Base-by-base conservation (phyloP, 306 rosid species). In the Bauhinia variegata region DNA sequence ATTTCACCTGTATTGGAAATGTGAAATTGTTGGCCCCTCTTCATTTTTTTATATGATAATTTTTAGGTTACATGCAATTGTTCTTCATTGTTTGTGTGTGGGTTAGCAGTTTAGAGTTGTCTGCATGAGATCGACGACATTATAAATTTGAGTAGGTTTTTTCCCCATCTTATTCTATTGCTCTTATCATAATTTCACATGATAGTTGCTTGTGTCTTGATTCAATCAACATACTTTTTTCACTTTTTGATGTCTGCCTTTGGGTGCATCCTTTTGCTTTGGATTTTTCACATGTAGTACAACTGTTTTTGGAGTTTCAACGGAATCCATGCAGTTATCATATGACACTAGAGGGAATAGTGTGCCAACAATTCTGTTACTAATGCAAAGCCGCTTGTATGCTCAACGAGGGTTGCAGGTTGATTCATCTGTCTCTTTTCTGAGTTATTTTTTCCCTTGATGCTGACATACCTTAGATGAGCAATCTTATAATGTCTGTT, bases 261-360 rank as follows among this genome's bases (percentile, higher is more conserved):
- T 74, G 56, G 57, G 33, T 52, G 31, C 43, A 9, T 73, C 23
- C 39, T 39, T 33, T 71, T 55, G 48, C 36, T 63, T 78, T 38
- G 8, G 69, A 36, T 55, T 78, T 78, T 55, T 66, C 54, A 49
- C 15, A 34, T 84, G 80, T 37, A 92, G 98, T 76, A 75, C 91
- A 36, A 86, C 96, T 49, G 91, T 89, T 70, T 89, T 92, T 48
- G 98, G 96, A 70, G 98, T 89, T 78, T 92, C 98, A 28, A 87
- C 93, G 39, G 95, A 92, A 64, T 92, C 98, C 53, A 92, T 92
- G 96, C 91, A 89, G 60, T 72, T 89, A 77, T 86, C 95, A 0
- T 89, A 82, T 75, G 98, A 92, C 70, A 65, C 91, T 10, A 87
- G 96, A 81, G 98, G 98, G 79, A 92, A 87, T 68, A 89, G 88